Base-by-base conservation (phyloP, 2,329 filamentous ascomycete genomes). In the Metarhizium rileyi region DNA sequence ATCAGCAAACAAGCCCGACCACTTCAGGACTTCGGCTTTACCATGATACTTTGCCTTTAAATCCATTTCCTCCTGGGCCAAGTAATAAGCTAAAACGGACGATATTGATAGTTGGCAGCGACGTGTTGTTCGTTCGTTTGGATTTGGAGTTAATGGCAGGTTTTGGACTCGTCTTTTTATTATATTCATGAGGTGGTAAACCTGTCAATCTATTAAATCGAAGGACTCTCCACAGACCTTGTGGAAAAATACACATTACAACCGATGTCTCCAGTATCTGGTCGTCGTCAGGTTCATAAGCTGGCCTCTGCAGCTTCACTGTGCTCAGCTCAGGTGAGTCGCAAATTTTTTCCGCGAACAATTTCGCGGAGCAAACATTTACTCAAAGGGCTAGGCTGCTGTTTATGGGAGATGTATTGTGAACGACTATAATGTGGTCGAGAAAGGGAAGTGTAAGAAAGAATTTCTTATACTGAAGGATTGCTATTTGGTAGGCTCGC, bases 331-430 rank as follows among this genome's bases (percentile, higher is more conserved):
- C 74, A 81, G 73, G 78, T 78, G 50, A 47, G 66, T 55, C 16
- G 12, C 5, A 49, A 36, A 36, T 36, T 16, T 20, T 5, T 16
- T 20, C n/a, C 23, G n/a, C 33, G 9, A 42, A 25, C 20, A n/a
- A n/a, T 16, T 7, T 16, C 20, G 6, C 20, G 22, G 7, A 20
- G 14, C 22, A 25, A 26, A 6, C 23, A 14, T 26, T 44, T 23
- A 46, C 12, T n/a, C 4, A 22, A 25, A 1, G 7, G 20, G 26
- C 30, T 43, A 97, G 91, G 86, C 88, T 47, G 76, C 88, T 3
- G 74, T 80, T 12, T 98, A 97, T 62, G 93, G 91, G 57, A 90
- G 90, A 73, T 98, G 93, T 65, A 83, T 98, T 55, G 78, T 91
- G 46, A 80, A 81, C 36, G 91, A 97, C 63, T 97, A 95, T 69